Conservation (phyloP, 106 monocot genomes). For the Posidonia australis region DNA sequence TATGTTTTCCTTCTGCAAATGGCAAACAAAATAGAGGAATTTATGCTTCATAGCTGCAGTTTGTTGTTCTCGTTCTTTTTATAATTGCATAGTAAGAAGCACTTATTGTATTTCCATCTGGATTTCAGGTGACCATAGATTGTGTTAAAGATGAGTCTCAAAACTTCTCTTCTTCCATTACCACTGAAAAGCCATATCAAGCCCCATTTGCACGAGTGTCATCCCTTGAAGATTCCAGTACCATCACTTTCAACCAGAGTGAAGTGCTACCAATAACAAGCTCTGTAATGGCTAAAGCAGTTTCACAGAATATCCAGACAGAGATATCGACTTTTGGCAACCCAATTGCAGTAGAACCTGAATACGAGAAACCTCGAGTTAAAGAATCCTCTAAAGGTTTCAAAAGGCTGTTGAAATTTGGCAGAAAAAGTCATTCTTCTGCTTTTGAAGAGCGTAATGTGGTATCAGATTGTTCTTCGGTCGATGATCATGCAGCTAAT, state of each 20-base stretch:
- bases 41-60: too few relatives aligned
- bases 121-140: constrained; percentile 27
- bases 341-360: constrained; percentile 15
- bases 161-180: neutral
- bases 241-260: constrained; percentile 8
- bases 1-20: too few relatives aligned
- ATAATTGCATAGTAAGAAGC: too few relatives aligned
- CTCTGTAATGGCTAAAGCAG: neutral
- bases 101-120: neutral
- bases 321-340: neutral
- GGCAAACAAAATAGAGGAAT: too few relatives aligned
- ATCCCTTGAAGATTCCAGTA: constrained; percentile 40
- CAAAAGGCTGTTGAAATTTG: constrained; percentile 75
- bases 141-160: constrained; percentile 10
- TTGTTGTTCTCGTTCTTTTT: too few relatives aligned
- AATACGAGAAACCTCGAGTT: constrained; percentile 37
- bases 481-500: neutral
- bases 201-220: constrained; percentile 54
- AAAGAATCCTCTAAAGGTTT: constrained; percentile 71
- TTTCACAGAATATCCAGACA: neutral
- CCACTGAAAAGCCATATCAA: constrained; percentile 30
- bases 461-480: constrained; percentile 43
- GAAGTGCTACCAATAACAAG: constrained; percentile 1
- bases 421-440: constrained; percentile 49
- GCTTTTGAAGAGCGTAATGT: constrained; percentile 24